phyloP scores from a whole-genome alignment of 2,329 filamentous ascomycete species.

The Claviceps sorghi region DNA sequence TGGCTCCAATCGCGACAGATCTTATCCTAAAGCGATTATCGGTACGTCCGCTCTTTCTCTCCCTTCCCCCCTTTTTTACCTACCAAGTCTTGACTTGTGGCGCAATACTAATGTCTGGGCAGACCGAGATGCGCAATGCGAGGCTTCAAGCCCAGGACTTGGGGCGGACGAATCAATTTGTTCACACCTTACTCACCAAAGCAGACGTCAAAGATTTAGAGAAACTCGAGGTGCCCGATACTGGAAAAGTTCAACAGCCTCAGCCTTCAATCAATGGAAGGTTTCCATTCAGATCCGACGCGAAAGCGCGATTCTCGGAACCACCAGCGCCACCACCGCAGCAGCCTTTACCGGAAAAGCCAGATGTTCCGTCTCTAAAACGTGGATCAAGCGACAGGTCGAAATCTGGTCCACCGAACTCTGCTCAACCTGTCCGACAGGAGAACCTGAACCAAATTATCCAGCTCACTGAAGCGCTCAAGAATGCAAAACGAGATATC shows the following conservation, averaged over 20 bases:
- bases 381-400: slow-evolving; percentile 62
- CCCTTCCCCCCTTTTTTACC: neutral
- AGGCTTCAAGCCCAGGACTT: slow-evolving; percentile 80
- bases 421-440: slow-evolving; percentile 46
- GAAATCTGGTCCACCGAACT: slow-evolving; percentile 37
- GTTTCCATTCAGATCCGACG: slow-evolving; percentile 49
- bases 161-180: slow-evolving; percentile 64
- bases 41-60: slow-evolving; percentile 12
- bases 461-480: slow-evolving; percentile 71
- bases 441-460: slow-evolving; percentile 60
- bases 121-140: slow-evolving; percentile 79
- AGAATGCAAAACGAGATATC: slow-evolving; percentile 71
- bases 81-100: neutral
- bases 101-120: neutral
- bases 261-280: slow-evolving; percentile 36
- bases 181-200: slow-evolving; percentile 61
- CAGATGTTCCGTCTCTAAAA: slow-evolving; percentile 62
- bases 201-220: slow-evolving; percentile 48
- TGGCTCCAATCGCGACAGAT: slow-evolving; percentile 82
- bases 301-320: slow-evolving; percentile 77
- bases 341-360: slow-evolving; percentile 85
- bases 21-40: slow-evolving; percentile 63
- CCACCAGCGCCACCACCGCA: slow-evolving; percentile 88
- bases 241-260: slow-evolving; percentile 29
- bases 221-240: slow-evolving; percentile 33